These are phyloP conservation scores for Boeremia lycopersici DNA, from an alignment of 2,329 filamentous ascomycete genomes.

Conservation along the genomic window DNA sequence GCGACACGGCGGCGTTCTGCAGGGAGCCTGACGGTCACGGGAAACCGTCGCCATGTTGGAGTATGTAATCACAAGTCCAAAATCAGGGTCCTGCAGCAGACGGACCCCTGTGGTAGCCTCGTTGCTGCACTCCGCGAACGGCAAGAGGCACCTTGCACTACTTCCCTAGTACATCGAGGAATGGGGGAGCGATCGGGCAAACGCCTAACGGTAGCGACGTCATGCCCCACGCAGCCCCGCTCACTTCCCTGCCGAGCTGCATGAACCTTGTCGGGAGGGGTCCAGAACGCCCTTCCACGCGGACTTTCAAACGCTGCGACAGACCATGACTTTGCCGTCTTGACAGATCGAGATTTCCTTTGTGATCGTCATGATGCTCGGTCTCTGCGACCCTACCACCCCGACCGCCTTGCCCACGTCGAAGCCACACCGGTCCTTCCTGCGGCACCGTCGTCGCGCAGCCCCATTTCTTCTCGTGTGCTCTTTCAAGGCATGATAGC, in stretches of 20 bases:
- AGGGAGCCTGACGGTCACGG: slow-evolving; percentile 7
- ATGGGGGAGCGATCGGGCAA: slow-evolving; percentile 22
- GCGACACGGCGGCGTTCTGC: slow-evolving; percentile 8
- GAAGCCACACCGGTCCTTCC: slow-evolving; percentile 10
- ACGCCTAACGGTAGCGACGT: slow-evolving; percentile 22
- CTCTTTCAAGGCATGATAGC: slow-evolving; percentile 2
- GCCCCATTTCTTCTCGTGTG: slow-evolving; percentile 2
- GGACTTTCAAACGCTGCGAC: slow-evolving; percentile 21
- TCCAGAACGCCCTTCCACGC: slow-evolving; percentile 21
- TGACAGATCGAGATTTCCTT: slow-evolving; percentile 21
- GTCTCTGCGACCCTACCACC: slow-evolving; percentile 7
- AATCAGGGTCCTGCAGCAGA: slow-evolving; percentile 29
- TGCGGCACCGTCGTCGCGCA: slow-evolving; percentile 3
- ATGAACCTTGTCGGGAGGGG: slow-evolving; percentile 20
- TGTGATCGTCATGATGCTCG: slow-evolving; percentile 17
- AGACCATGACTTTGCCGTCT: background rate
- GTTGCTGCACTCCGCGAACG: slow-evolving; percentile 15
- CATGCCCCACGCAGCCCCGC: slow-evolving; percentile 4
- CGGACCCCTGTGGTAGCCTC: slow-evolving; percentile 16
- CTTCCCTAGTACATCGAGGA: slow-evolving; percentile 23
- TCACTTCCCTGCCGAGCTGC: slow-evolving; percentile 16
- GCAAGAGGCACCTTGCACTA: slow-evolving; percentile 6
- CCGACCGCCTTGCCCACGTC: background rate
- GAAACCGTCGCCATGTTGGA: slow-evolving; percentile 24
- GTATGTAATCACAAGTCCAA: slow-evolving; percentile 26